Base-by-base conservation (phyloP, 2,329 filamentous ascomycete species). In the Diaporthe sp. region DNA sequence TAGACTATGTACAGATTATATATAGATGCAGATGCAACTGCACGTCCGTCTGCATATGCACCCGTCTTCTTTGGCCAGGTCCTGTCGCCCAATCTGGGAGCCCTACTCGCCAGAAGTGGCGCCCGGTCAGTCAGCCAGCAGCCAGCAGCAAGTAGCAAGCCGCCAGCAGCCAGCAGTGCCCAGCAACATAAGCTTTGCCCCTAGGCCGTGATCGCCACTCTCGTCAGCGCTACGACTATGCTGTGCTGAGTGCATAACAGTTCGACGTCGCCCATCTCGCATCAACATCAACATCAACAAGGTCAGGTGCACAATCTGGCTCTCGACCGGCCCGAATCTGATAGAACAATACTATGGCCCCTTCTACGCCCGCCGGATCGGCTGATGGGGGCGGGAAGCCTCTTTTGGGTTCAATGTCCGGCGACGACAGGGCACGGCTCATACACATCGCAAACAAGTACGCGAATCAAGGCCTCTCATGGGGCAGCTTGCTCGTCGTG, bases 201-300 rank as follows among this genome's bases (percentile, higher is more conserved):
- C 65, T 55, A 70, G 51, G 49, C 65, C 65, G 49, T 55, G 65
- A 70, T 70, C 65, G 65, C 22, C 65, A 31, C 15, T 47, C n/a
- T 70, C 49, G 65, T 68, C 65, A 70, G 65, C 65, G 34, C 65
- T 70, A 70, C 65, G n/a, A 47, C 39, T 28, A 70, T 55, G 65
- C 49, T 55, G 49, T 55, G 47, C 65, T 70, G 34, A 39, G 17
- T 22, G 39, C 9, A 65, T 65, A 58, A n/a, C 44, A 20, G 42
- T 28, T 37, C 61, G 61, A 67, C 31, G 20, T 13, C 28, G 63
- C 34, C 8, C 44, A 15, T n/a, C 47, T 53, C 22, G 22, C 44
- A 49, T 67, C 31, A 51, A 49, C 28, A 65, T 47, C 42, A 20
- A 47, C 22, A 31, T 31, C 39, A n/a, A 34, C 42, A 31, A 61